Evolutionary conservation across 1,284 basidiomycete genomes (phyloP), one percentile per base, ranked within the genome.

Genomic region (Takashimella tepidaria): DNA sequence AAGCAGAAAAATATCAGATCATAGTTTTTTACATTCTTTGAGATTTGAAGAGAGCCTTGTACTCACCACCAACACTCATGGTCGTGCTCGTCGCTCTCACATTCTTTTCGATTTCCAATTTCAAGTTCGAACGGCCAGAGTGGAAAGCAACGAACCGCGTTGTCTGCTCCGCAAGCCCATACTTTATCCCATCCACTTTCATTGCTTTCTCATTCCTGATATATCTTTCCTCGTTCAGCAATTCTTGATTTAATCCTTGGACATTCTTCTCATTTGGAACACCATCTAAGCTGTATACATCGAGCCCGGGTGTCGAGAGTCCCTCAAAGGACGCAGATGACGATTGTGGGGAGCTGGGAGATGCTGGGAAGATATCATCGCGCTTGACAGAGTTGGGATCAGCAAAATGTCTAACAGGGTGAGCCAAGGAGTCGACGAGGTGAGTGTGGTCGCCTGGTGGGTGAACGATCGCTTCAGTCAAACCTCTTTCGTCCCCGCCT

Each of bases 121-220:
- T 45, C 10, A 62, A 31, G 22, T 47, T 48, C 8, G 50, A 51
- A 41, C 61, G 51, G 6, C 58, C 61, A 21, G 45, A 43, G 45
- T 55, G 55, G 52, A 60, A 55, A 21, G 23, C 25, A 1, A 46
- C 23, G 8, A 41, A 49, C 53, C 1, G 47, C 57, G 6, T 31
- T 41, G 26, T 26, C 25, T 1, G 22, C 20, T 26, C 53, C 45
- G 13, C 54, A 48, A 11, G 31, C 21, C 4, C n/a, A n/a, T 16
- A 51, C 40, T 51, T 41, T 41, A 41, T 31, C 40, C 45, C 45
- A 25, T 51, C 46, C 2, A 23, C 27, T 51, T 40, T 41, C 41
- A 23, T n/a, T 12, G 27, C 45, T 40, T 25, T 47, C 48, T 16
- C 31, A 19, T 13, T 21, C 40, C 20, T 1, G 21, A n/a, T 40